A percentile compares a stretch with the other conserved stretches of the same genome.
Evolutionary conservation across 1,284 basidiomycete genomes (phyloP).

Genomic region (Cutaneotrichosporon sp.): DNA sequence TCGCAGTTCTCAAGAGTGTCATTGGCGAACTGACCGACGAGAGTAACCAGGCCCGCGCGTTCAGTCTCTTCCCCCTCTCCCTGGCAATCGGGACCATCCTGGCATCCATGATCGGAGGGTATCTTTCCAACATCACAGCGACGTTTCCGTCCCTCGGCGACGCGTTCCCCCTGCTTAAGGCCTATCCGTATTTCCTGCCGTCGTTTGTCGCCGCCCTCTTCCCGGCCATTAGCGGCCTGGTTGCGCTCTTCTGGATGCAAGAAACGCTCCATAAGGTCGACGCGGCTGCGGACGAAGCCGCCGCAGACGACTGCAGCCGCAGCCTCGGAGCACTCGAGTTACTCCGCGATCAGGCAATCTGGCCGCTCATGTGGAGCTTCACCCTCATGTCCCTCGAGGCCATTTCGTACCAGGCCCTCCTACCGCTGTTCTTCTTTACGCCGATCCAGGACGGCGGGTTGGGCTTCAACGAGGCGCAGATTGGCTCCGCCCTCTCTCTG

Average conservation of each 20-base stretch:
- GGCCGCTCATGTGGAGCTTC: constrained; percentile 31
- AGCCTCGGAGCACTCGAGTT: constrained; percentile 17
- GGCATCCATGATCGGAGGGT: constrained; percentile 34
- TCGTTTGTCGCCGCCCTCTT: constrained; percentile 30
- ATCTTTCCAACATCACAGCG: constrained; percentile 8
- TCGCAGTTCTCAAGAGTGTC: constrained; percentile 37
- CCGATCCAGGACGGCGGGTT: constrained; percentile 35
- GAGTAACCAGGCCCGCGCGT: constrained; percentile 36
- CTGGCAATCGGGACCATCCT: constrained; percentile 35
- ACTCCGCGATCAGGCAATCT: constrained; percentile 24
- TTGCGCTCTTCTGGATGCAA: constrained; percentile 27
- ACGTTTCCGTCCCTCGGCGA: constrained; percentile 22
- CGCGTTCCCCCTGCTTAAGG: constrained; percentile 25
- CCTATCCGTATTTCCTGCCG: constrained; percentile 35
- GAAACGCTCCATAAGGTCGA: constrained; percentile 25
- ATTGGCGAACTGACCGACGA: constrained; percentile 39
- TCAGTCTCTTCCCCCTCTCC: constrained; percentile 40
- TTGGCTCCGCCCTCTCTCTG: constrained; percentile 35
- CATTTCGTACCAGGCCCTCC: constrained; percentile 26
- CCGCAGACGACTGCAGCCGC: no score
- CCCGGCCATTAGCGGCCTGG: constrained; percentile 24
- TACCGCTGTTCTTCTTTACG: constrained; percentile 45
- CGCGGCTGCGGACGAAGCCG: no score
- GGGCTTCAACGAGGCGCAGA: constrained; percentile 31
- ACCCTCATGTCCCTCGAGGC: constrained; percentile 33